phyloP scores from a whole-genome alignment of 176 grass and related monocot genomes.

The Avena sativa region DNA sequence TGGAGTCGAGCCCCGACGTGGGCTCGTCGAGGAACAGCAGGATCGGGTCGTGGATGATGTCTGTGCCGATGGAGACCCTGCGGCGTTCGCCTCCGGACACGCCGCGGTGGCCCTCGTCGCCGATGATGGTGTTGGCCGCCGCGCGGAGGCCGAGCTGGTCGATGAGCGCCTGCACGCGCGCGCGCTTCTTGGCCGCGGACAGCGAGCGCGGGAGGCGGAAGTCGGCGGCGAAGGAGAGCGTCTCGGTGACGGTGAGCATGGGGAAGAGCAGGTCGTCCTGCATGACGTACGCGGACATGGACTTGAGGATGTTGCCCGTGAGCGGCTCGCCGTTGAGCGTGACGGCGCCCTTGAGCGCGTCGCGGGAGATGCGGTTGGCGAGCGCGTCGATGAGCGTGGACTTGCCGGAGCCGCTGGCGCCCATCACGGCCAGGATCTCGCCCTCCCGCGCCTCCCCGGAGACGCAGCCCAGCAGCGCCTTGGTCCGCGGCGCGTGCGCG shows the following conservation, averaged over 20 bases:
- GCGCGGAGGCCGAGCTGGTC: slow-evolving; percentile 82
- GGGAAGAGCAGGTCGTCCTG: slow-evolving; percentile 96
- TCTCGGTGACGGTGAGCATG: slow-evolving; percentile 95
- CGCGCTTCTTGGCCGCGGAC: slow-evolving; percentile 71
- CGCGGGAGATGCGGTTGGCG: slow-evolving; percentile 77
- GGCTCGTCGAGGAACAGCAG: slow-evolving; percentile 96
- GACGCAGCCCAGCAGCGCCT: slow-evolving; percentile 65
- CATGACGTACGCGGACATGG: slow-evolving; percentile 96
- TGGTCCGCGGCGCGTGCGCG: slow-evolving; percentile 41
- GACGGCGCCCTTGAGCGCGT: slow-evolving; percentile 70
- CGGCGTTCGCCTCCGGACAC: slow-evolving; percentile 90
- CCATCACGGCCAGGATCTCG: slow-evolving; percentile 87
- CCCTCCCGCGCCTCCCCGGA: slow-evolving; percentile 79
- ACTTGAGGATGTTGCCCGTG: slow-evolving; percentile 57
- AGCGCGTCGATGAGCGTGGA: slow-evolving; percentile 96
- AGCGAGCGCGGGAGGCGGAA: slow-evolving; percentile 86
- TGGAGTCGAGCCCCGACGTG: slow-evolving; percentile 96
- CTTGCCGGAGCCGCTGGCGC: slow-evolving; percentile 92
- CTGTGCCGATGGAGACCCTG: slow-evolving; percentile 82
- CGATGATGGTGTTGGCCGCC: slow-evolving; percentile 85
- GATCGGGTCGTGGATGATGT: slow-evolving; percentile 95
- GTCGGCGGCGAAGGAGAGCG: slow-evolving; percentile 90
- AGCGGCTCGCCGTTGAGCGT: slow-evolving; percentile 84
- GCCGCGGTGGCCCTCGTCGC: slow-evolving; percentile 92
- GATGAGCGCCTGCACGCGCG: slow-evolving; percentile 80